Base-by-base conservation (phyloP, 2,329 filamentous ascomycete species). In the Aspergillus oerlinghausenensis region DNA sequence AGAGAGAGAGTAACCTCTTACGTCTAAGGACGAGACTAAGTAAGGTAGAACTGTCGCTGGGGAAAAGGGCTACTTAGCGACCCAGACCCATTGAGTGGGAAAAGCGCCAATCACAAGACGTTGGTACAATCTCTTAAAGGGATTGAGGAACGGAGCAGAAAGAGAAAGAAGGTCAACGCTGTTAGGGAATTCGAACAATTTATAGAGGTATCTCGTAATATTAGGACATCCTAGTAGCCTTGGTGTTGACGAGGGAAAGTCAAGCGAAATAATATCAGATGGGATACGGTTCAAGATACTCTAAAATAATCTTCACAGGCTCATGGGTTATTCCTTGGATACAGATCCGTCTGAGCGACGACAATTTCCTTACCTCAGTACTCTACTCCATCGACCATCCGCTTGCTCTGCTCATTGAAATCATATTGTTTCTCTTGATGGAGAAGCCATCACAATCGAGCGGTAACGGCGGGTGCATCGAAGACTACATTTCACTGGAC, bases 81-180 rank as follows among this genome's bases (percentile, higher is more conserved):
- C 29, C 49, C 35, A 51, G 35, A 35, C 28, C 29, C 35, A 29
- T 51, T 51, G 49, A 40, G 49, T 23, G 9, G 49, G 49, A 23
- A 35, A 35, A 25, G 23, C 29, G 29, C 57, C 54, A 63, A 59
- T 61, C 55, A 58, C 49, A 47, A 26, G 32, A 45, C 26, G 23
- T 49, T 23, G n/a, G 3, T 50, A 28, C n/a, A 29, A 42, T 38
- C 10, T 51, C 23, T 43, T 42, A 38, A 35, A 42, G 52, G 52
- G 29, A 51, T 49, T 32, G 45, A 55, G 54, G 55, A 61, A 58
- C 21, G n/a, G 28, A 52, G 45, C 52, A 26, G 54, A 60, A 63
- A 23, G 21, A 32, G 28, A 56, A 40, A 55, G 56, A 59, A 57
- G 17, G 43, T 32, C 42, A 50, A 21, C 19, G 9, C n/a, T 19